Evolutionary conservation across 371 early-diverging fungal genomes (phyloP).

Genomic region (Saksenaea oblongispora): DNA sequence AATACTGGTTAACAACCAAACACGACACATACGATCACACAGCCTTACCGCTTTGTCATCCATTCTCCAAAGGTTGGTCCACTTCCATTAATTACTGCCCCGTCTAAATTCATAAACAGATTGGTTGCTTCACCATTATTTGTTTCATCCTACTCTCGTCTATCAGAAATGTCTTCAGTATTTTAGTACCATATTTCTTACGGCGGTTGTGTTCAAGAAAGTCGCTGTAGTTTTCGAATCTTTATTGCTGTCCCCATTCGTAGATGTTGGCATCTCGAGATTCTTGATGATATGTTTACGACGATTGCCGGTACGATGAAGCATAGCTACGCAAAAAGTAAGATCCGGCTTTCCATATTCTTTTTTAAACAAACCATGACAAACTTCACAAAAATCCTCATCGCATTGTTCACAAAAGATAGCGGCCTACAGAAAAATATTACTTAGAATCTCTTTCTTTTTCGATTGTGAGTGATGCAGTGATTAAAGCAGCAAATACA

Average conservation of each 20-base stretch:
- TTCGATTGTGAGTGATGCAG: background rate
- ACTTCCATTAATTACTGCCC: constrained; percentile 42
- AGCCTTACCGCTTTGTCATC: constrained; percentile 59
- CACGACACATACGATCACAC: background rate
- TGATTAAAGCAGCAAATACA: too few species aligned
- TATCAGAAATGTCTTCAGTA: background rate
- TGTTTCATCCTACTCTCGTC: background rate
- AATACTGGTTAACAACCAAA: background rate
- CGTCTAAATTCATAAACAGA: constrained; percentile 35
- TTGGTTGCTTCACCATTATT: background rate
- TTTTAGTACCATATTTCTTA: background rate
- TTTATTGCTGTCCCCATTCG: background rate
- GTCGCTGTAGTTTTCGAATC: background rate
- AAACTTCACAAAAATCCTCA: constrained; percentile 93
- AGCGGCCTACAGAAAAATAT: constrained; percentile 43
- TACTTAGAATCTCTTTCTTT: background rate
- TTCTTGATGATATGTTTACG: constrained; percentile 41
- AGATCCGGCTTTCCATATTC: background rate
- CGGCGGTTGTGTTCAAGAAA: background rate
- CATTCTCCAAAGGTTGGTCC: constrained; percentile 72
- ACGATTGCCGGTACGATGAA: constrained; percentile 54
- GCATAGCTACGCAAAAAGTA: constrained; percentile 36
- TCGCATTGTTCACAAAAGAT: constrained; percentile 79
- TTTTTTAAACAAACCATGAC: constrained; percentile 54
- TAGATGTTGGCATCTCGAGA: constrained; percentile 12